A percentile compares a stretch with the other conserved stretches of the same genome.
Evolutionary conservation across 768 basidiomycete species (phyloP).

Genomic region (Saitozyma podzolica): DNA sequence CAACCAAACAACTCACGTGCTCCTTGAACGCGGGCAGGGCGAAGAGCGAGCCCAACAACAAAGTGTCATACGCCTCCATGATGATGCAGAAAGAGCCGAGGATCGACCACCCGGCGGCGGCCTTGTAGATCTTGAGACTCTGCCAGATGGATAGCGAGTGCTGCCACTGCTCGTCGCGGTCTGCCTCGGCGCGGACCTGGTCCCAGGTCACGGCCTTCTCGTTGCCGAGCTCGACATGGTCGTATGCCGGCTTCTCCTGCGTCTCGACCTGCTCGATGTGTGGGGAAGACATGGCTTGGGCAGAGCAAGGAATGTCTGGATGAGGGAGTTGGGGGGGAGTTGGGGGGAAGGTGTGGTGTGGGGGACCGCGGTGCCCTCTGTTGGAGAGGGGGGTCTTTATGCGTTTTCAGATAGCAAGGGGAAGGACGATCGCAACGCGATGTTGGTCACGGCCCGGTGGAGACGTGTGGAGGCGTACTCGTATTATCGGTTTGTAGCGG

Average conservation of each 20-base stretch:
- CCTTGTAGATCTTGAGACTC: constrained; percentile 19
- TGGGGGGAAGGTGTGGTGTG: too few species aligned
- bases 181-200: constrained; percentile 16
- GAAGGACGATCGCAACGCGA: too few species aligned
- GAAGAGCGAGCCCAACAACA: constrained; percentile 25
- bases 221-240: constrained; percentile 3
- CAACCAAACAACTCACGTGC: constrained; percentile 5
- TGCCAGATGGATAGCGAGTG: constrained; percentile 23
- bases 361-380: too few species aligned
- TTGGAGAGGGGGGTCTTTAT: too few species aligned
- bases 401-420: too few species aligned
- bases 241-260: not conserved
- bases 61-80: constrained; percentile 32
- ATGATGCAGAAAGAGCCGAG: constrained; percentile 25
- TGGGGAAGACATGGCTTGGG: too few species aligned
- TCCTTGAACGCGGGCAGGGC: constrained; percentile 22
- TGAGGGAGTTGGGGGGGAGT: too few species aligned
- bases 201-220: constrained; percentile 3
- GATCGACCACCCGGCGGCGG: constrained; percentile 28
- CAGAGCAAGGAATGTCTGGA: too few species aligned
- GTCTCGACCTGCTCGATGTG: too few species aligned
- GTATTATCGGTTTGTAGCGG: too few species aligned
- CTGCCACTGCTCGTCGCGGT: constrained; percentile 28
- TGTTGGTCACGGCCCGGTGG: too few species aligned
- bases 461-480: too few species aligned